Evolutionary conservation across 495 filamentous ascomycete species (phyloP).

Genomic region (Apodospora peruviana): DNA sequence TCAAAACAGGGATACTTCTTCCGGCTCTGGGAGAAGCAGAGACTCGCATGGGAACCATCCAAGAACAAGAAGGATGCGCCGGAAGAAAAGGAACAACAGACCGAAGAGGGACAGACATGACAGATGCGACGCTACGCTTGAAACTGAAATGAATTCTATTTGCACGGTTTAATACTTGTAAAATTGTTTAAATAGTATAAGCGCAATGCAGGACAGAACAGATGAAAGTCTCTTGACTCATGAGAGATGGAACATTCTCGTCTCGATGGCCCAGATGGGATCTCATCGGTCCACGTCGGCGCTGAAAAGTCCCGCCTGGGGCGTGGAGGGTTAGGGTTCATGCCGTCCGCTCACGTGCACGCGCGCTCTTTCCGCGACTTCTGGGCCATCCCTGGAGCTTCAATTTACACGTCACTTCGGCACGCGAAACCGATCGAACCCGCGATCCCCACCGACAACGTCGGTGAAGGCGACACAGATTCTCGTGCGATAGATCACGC

Average conservation of each 20-base stretch:
- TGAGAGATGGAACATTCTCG: too few relatives aligned
- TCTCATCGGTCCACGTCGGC: too few relatives aligned
- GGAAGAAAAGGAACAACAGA: neutral
- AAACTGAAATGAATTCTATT: too few relatives aligned
- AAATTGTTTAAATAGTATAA: too few relatives aligned
- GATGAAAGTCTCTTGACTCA: too few relatives aligned
- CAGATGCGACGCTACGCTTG: too few relatives aligned
- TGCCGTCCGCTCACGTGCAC: constrained; percentile 15
- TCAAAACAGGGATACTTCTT: constrained; percentile 5
- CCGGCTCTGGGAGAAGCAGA: constrained; percentile 7
- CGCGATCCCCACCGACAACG: neutral
- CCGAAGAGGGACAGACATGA: neutral
- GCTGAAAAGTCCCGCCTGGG: too few relatives aligned
- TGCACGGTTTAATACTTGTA: too few relatives aligned
- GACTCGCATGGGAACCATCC: constrained; percentile 2
- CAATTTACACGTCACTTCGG: constrained; percentile 6
- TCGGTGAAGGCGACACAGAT: neutral
- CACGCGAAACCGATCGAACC: neutral
- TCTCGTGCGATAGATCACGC: neutral
- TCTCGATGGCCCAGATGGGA: too few relatives aligned
- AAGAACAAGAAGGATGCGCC: neutral
- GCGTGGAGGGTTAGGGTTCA: too few relatives aligned
- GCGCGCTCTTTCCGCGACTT: constrained; percentile 15
- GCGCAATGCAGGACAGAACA: too few relatives aligned
- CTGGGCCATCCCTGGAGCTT: neutral